A percentile compares a stretch with the other conserved stretches of the same genome.
phyloP scores from a whole-genome alignment of 2,329 filamentous ascomycete genomes.

The Fusarium subtropicale region DNA sequence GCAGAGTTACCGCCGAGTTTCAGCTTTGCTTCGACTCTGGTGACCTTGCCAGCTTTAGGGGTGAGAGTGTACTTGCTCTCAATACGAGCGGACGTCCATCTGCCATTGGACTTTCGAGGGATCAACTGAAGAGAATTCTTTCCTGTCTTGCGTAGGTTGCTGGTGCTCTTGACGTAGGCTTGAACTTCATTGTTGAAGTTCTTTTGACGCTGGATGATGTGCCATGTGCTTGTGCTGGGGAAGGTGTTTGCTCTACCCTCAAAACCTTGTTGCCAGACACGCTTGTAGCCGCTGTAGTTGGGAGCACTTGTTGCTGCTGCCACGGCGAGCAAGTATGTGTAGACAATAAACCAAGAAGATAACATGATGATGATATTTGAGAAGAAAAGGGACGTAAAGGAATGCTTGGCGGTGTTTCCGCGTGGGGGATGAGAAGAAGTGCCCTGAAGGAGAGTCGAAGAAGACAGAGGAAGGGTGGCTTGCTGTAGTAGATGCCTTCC shows the following conservation, averaged over 20 bases:
- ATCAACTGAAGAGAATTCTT: conserved; percentile 63
- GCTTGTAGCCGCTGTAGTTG: conserved; percentile 53
- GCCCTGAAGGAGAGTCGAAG: conserved; percentile 13
- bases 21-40: conserved; percentile 59
- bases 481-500: background rate
- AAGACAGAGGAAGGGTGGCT: background rate
- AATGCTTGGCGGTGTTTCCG: conserved; percentile 22
- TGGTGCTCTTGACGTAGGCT: conserved; percentile 59
- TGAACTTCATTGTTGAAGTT: conserved; percentile 65
- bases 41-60: conserved; percentile 59
- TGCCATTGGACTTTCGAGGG: conserved; percentile 53
- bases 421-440: background rate
- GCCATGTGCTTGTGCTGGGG: conserved; percentile 56
- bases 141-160: conserved; percentile 64
- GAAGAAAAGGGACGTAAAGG: background rate
- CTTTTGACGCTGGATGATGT: conserved; percentile 55
- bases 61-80: conserved; percentile 62
- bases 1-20: conserved; percentile 58
- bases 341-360: conserved; percentile 37
- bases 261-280: conserved; percentile 60
- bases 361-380: conserved; percentile 37
- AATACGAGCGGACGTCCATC: conserved; percentile 68
- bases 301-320: conserved; percentile 55
- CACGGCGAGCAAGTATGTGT: conserved; percentile 49
- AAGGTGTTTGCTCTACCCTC: conserved; percentile 51